Evolutionary conservation across 2,329 filamentous ascomycete genomes (phyloP), one percentile per base, ranked within the genome.

Genomic region (Xylaria sp.): DNA sequence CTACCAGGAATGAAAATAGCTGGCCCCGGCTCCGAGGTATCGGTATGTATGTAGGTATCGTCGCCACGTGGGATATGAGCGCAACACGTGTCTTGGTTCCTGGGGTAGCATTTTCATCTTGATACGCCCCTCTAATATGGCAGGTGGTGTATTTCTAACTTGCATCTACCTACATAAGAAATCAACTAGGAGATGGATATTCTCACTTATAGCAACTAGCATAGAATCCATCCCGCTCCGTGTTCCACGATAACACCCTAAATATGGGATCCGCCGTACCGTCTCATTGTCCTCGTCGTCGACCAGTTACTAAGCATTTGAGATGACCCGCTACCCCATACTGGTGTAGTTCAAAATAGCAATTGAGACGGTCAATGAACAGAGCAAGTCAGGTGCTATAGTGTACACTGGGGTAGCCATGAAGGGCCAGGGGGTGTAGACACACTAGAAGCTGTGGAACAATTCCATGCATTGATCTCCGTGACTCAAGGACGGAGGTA

Each of bases 41-140:
- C 54, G 63, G 67, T 55, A 66, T 27, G 27, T 14, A 34, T 3
- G 17, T 47, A 45, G 27, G 32, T 57, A 12, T 50, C 30, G 34
- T 61, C 50, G 58, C 67, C 67, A 69, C 67, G 66, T 65, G 66
- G 58, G 19, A 36, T 14, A 54, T 21, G 58, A 54, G 39, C 55
- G 2, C 55, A 47, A 34, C 51, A 61, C 51, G 34, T 57, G 47
- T 36, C 30, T 57, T 48, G 12, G 48, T 42, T 42, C 8, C 14
- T 21, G 3, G 32, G 39, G 47, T 58, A 51, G 14, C 42, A 39
- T 64, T 57, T 4, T 30, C 39, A 1, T 21, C n/a, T 42, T 21
- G 11, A 21, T 11, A 47, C 17, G 17, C 34, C n/a, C 32, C 17
- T 21, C 32, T 39, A 19, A 11, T 27, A 39, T n/a, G n/a, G 47